These are phyloP conservation scores for Phylloporus arenicola DNA, from an alignment of 768 basidiomycete genomes.

Conservation along the genomic window DNA sequence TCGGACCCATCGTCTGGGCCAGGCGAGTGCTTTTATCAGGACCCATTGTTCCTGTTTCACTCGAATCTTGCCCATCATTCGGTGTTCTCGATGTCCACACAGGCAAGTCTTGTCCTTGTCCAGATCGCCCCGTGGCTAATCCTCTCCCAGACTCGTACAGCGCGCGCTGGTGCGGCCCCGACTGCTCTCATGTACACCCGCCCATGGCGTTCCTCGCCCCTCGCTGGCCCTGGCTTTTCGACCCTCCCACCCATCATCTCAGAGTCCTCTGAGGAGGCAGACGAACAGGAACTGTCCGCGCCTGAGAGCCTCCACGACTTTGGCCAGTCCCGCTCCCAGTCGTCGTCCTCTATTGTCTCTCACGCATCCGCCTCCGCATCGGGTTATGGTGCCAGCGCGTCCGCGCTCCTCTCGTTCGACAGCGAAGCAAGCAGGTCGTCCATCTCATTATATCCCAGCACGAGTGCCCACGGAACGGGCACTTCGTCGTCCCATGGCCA, in stretches of 20 bases:
- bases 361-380: slow-evolving; percentile 12
- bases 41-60: neutral
- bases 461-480: slow-evolving; percentile 4
- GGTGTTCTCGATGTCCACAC: slow-evolving; percentile 2
- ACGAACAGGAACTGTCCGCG: neutral
- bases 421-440: slow-evolving; percentile 23
- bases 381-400: slow-evolving; percentile 12
- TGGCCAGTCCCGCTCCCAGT: slow-evolving; percentile 3
- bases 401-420: slow-evolving; percentile 4
- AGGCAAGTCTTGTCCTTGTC: slow-evolving; percentile 12
- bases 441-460: slow-evolving; percentile 9
- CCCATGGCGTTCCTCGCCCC: slow-evolving; percentile 28
- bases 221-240: slow-evolving; percentile 23
- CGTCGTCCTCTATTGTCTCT: slow-evolving; percentile 17
- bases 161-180: slow-evolving; percentile 7
- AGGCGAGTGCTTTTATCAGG: slow-evolving; percentile 4
- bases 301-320: neutral
- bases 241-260: slow-evolving; percentile 21
- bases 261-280: slow-evolving; percentile 17
- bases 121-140: neutral
- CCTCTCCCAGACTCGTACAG: slow-evolving; percentile 12
- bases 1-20: neutral
- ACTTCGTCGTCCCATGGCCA: slow-evolving; percentile 21
- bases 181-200: slow-evolving; percentile 15
- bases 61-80: neutral